Evolutionary conservation across 441 rosid species (phyloP).

Genomic region (Adansonia rubrostipa): DNA sequence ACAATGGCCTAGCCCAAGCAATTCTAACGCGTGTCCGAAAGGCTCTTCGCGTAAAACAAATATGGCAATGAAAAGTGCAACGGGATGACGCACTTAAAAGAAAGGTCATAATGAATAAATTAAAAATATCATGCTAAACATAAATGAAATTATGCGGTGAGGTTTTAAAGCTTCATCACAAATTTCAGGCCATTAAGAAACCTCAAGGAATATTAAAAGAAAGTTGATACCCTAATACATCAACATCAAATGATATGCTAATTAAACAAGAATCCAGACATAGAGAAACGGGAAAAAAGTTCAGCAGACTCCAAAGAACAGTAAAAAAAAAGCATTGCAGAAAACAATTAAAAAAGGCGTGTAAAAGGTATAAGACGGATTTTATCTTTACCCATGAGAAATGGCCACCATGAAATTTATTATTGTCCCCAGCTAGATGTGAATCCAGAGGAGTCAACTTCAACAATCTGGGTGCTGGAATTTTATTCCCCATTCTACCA

Average conservation of each 20-base stretch:
- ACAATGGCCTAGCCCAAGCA: neutral
- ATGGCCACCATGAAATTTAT: constrained; percentile 70
- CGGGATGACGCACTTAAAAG: neutral
- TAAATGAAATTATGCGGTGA: neutral
- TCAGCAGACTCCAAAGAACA: neutral
- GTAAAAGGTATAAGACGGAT: neutral
- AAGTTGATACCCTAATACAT: neutral
- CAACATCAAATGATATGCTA: neutral
- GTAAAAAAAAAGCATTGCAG: neutral
- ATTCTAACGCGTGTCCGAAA: neutral
- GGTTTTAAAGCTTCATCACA: neutral
- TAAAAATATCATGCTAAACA: neutral
- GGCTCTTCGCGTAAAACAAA: neutral
- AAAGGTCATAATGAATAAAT: neutral
- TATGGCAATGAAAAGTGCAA: neutral
- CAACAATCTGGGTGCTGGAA: constrained; percentile 73
- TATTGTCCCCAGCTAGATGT: constrained; percentile 66
- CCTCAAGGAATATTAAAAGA: neutral
- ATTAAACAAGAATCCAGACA: neutral
- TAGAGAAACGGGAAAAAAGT: neutral
- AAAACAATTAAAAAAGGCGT: neutral
- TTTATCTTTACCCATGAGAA: constrained; percentile 70
- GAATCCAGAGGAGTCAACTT: constrained; percentile 78
- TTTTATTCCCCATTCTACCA: constrained; percentile 78
- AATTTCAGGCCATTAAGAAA: neutral